These are phyloP conservation scores for Xylariales sp. DNA, from an alignment of 2,329 filamentous ascomycete species.

Conservation along the genomic window DNA sequence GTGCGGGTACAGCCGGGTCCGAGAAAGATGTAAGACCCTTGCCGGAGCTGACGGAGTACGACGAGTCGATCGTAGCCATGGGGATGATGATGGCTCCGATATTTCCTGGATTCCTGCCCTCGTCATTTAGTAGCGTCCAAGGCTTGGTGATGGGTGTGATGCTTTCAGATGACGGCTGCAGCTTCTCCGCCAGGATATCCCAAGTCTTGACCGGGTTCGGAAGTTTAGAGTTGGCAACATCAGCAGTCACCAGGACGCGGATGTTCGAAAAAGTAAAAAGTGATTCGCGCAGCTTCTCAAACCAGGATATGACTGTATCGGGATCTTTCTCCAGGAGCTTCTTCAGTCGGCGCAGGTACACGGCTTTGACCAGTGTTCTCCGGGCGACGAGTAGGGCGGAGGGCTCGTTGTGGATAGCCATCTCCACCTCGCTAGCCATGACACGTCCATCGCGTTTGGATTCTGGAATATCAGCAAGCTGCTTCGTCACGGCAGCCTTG, in stretches of 20 bases:
- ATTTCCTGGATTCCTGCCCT: slow-evolving; percentile 71
- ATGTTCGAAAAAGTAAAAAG: slow-evolving; percentile 85
- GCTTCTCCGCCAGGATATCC: slow-evolving; percentile 55
- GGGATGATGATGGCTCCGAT: slow-evolving; percentile 75
- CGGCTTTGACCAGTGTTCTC: slow-evolving; percentile 77
- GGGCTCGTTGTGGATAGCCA: slow-evolving; percentile 75
- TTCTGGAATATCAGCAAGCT: slow-evolving; percentile 88
- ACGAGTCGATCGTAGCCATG: slow-evolving; percentile 89
- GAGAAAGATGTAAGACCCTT: slow-evolving; percentile 70
- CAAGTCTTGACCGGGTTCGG: slow-evolving; percentile 73
- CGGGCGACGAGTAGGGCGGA: slow-evolving; percentile 74
- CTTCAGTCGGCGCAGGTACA: slow-evolving; percentile 82
- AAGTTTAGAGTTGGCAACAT: slow-evolving; percentile 63
- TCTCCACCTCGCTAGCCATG: slow-evolving; percentile 62
- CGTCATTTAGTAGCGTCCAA: slow-evolving; percentile 66
- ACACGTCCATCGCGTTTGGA: slow-evolving; percentile 78
- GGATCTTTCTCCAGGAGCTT: slow-evolving; percentile 76
- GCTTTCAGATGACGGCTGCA: slow-evolving; percentile 43
- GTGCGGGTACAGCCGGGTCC: slow-evolving; percentile 74
- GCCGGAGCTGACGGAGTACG: slow-evolving; percentile 74
- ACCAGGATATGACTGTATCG: slow-evolving; percentile 67
- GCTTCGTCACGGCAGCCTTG: slow-evolving; percentile 67
- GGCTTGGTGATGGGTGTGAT: slow-evolving; percentile 69
- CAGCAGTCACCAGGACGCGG: slow-evolving; percentile 77
- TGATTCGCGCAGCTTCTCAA: slow-evolving; percentile 69